Evolutionary conservation across 495 filamentous ascomycete species (phyloP), one percentile per base, ranked within the genome.

Genomic region (Aspergillus saccharolyticus): DNA sequence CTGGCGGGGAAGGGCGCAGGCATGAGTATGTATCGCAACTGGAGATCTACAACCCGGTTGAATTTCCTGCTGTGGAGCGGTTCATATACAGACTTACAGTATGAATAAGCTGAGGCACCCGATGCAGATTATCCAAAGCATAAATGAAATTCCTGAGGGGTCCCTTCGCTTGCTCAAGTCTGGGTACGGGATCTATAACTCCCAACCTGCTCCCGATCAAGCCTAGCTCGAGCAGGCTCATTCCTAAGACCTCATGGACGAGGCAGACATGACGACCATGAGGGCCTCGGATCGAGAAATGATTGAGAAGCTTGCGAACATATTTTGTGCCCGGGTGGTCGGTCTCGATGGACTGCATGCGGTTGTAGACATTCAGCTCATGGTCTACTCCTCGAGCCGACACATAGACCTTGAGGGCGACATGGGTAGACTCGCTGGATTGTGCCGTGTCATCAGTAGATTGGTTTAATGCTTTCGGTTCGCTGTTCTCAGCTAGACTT

Each of bases 121-220:
- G 64, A 50, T 78, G 76, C 6, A 80, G 52, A 49, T 67, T 77
- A 43, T 78, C 71, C 48, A 81, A 58, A 0, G 63, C 70, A 4
- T 57, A 47, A 0, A 78, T 63, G 0, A 75, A 56, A 6, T 61
- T 55, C 7, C 54, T 9, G 21, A 76, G 57, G 44, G n/a, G 42
- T 6, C 59, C 53, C 28, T 65, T 63, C 58, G 63, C 52, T 19
- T 45, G 42, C 5, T 65, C 60, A 22, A 62, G 50, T 9, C 56
- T 53, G 4, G 33, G 33, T 39, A 39, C 12, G 33, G 33, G 33
- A 8, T 39, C 33, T 8, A 39, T 15, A 2, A 39, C 33, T 2
- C 33, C 33, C 2, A 39, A 12, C 7, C 14, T 39, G 2, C 12
- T 5, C 2, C 33, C 12, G 14, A 39, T 39, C 2, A 2, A 6